Conservation (phyloP, 306 rosid species). For the Inga laurina region DNA sequence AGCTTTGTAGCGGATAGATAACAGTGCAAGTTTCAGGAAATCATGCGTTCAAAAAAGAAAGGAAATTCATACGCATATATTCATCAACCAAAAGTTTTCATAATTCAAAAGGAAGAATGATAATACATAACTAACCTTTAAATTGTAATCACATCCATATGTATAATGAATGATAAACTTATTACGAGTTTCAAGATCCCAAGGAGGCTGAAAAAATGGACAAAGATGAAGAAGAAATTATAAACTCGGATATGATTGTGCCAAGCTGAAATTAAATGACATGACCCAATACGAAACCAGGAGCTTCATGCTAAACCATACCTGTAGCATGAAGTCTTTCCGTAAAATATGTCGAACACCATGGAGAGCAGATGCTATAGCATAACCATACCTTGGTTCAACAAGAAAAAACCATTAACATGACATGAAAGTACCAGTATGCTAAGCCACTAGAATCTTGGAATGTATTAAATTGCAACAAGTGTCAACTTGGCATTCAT, state of each 20-base stretch:
- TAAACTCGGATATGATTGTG: background rate
- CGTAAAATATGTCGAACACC: constrained; percentile 87
- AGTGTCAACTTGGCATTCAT: constrained; percentile 40
- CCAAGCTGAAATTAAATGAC: constrained; percentile 6
- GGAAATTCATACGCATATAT: background rate
- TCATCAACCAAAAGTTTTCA: background rate
- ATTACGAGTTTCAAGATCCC: constrained; percentile 74
- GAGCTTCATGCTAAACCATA: constrained; percentile 32
- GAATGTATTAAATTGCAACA: background rate
- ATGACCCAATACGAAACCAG: constrained; percentile 19
- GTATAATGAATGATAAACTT: constrained; percentile 89
- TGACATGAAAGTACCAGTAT: constrained; percentile 28
- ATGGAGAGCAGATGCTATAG: constrained; percentile 93
- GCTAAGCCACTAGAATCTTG: constrained; percentile 5
- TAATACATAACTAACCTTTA: constrained; percentile 56
- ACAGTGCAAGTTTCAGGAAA: constrained; percentile 24
- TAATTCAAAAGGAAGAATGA: constrained; percentile 23
- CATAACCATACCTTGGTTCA: constrained; percentile 89
- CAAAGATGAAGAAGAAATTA: constrained; percentile 15
- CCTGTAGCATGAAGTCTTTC: constrained; percentile 98
- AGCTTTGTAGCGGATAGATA: constrained; percentile 22
- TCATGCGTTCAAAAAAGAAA: background rate
- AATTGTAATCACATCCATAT: constrained; percentile 87
- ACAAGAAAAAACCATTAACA: constrained; percentile 27
- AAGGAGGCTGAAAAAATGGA: constrained; percentile 82